A percentile compares a stretch with the other conserved stretches of the same genome.
Conservation (phyloP, 352 stramenopile genomes). For the Pythium rishiriense region DNA sequence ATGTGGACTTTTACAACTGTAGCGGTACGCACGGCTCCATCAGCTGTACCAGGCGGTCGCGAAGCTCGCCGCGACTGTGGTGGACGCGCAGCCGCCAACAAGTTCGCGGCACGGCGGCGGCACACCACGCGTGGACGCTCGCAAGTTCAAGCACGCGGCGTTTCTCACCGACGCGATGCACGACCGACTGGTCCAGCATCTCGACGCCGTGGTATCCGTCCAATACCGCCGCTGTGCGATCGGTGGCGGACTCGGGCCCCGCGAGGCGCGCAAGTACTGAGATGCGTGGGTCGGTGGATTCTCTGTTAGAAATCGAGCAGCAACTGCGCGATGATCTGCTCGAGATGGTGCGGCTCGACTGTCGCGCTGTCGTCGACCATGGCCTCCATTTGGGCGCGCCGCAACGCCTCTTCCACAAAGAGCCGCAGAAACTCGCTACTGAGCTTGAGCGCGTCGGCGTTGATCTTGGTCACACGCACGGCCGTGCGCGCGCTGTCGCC, state of each 20-base stretch:
- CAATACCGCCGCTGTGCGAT: constrained; percentile 18
- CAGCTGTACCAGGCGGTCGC: constrained; percentile 64
- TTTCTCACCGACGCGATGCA: constrained; percentile 50
- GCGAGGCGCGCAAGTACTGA: constrained; percentile 19
- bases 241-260: background rate
- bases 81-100: background rate
- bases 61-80: constrained; percentile 44
- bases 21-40: constrained; percentile 59
- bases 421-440: constrained; percentile 74
- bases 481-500: constrained; percentile 27
- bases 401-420: constrained; percentile 75
- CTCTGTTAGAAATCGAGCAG: constrained; percentile 68
- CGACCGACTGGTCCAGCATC: constrained; percentile 39
- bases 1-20: background rate
- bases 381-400: constrained; percentile 82
- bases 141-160: constrained; percentile 47
- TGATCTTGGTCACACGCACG: constrained; percentile 64
- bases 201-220: constrained; percentile 30
- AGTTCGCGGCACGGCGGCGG: background rate
- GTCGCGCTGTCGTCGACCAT: constrained; percentile 81
- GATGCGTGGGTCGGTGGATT: too few relatives aligned
- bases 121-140: constrained; percentile 25
- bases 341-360: constrained; percentile 74
- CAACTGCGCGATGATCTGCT: constrained; percentile 81
- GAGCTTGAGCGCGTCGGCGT: constrained; percentile 70